Evolutionary conservation across 305 asterid genomes (phyloP).

Genomic region (Andrographis paniculata): DNA sequence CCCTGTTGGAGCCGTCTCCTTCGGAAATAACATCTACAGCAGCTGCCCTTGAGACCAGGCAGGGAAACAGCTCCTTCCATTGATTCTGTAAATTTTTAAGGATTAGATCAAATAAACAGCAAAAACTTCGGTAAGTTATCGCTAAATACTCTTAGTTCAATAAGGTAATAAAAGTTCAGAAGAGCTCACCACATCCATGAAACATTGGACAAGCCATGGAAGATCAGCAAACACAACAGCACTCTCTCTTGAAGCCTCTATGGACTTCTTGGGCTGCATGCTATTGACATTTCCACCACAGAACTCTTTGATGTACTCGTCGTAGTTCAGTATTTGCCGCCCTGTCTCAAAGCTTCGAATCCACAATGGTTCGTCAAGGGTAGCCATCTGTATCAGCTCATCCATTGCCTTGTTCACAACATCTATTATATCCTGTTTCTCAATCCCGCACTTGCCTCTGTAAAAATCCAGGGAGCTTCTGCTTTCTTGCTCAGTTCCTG

Average conservation of each 20-base stretch:
- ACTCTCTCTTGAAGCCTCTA: slow-evolving; percentile 80
- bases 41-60: slow-evolving; percentile 63
- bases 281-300: slow-evolving; percentile 15
- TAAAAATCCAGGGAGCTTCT: slow-evolving; percentile 33
- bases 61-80: slow-evolving; percentile 79
- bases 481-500: slow-evolving; percentile 41
- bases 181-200: slow-evolving; percentile 60
- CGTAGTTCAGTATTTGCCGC: slow-evolving; percentile 84
- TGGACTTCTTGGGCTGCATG: slow-evolving; percentile 28
- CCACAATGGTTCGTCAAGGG: slow-evolving; percentile 66
- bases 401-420: slow-evolving; percentile 40
- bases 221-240: slow-evolving; percentile 50
- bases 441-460: slow-evolving; percentile 31
- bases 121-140: background rate
- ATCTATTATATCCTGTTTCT: slow-evolving; percentile 38
- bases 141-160: background rate
- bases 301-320: slow-evolving; percentile 54
- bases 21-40: slow-evolving; percentile 48
- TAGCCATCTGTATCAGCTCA: slow-evolving; percentile 63
- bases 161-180: background rate
- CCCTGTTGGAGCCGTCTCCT: slow-evolving; percentile 58
- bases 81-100: slow-evolving; percentile 68
- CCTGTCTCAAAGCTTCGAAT: slow-evolving; percentile 64
- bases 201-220: slow-evolving; percentile 56
- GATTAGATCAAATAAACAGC: background rate